Conservation (phyloP, 805 yeast species). For the Candida ponderosae region DNA sequence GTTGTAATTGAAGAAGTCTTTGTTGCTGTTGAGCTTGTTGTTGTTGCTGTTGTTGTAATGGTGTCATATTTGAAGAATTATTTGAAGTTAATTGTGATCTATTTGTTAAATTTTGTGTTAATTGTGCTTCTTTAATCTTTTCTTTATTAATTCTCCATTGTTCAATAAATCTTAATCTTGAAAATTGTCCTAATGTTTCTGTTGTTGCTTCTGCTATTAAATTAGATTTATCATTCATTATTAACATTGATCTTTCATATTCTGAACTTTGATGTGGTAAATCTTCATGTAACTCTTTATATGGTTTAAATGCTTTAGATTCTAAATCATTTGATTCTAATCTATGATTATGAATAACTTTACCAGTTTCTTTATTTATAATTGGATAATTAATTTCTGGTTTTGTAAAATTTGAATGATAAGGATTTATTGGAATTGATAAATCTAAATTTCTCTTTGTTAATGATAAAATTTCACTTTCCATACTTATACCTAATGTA, state of each 20-base stretch:
- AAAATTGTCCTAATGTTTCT: constrained; percentile 51
- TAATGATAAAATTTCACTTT: constrained; percentile 75
- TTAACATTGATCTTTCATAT: constrained; percentile 84
- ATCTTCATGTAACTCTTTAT: constrained; percentile 55
- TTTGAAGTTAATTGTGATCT: constrained; percentile 6
- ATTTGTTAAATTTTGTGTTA: constrained; percentile 18
- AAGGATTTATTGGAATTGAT: constrained; percentile 68
- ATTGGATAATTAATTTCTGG: constrained; percentile 43
- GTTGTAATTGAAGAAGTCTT: constrained; percentile 18
- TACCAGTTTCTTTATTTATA: constrained; percentile 23
- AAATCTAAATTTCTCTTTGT: constrained; percentile 74
- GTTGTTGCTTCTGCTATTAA: constrained; percentile 26
- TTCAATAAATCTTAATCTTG: constrained; percentile 83
- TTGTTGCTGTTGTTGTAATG: constrained; percentile 23
- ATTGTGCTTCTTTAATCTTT: constrained; percentile 37
- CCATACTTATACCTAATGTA: constrained; percentile 70
- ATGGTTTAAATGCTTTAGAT: constrained; percentile 33
- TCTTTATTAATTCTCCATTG: constrained; percentile 69
- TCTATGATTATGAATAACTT: constrained; percentile 30
- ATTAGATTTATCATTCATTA: constrained; percentile 41
- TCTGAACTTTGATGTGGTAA: constrained; percentile 71
- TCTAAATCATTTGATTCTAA: constrained; percentile 27
- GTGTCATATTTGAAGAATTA: constrained; percentile 18
- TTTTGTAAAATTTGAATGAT: constrained; percentile 30
- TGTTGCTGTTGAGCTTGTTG: constrained; percentile 20